Conservation (phyloP, 106 monocot species). For the Posidonia australis region DNA sequence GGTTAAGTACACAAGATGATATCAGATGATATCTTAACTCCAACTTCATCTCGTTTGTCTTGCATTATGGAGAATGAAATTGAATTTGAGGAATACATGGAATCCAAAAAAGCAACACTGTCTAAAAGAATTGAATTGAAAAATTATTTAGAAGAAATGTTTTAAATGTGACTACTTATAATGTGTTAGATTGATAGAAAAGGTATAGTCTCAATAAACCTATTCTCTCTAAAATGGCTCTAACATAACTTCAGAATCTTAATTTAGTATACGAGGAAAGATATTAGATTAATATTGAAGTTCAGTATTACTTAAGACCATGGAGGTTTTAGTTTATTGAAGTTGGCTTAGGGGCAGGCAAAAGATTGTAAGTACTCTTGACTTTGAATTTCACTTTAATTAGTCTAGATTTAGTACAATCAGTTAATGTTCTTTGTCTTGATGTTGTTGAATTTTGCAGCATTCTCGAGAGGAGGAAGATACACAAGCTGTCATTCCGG, state of each 20-base stretch:
- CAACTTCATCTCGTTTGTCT: no score
- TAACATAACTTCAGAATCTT: not conserved
- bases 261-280: not conserved
- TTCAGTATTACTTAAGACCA: not conserved
- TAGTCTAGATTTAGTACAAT: no score
- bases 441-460: no score
- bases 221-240: not conserved
- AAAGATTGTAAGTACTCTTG: not conserved
- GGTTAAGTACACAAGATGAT: no score
- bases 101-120: no score
- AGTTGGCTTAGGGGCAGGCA: not conserved
- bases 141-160: not conserved
- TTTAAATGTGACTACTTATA: not conserved
- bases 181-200: slow-evolving; percentile 1
- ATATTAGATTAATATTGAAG: not conserved
- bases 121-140: not conserved
- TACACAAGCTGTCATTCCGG: no score
- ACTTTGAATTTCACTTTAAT: no score
- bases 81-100: not conserved
- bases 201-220: not conserved
- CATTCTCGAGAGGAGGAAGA: no score
- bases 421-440: no score
- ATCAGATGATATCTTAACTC: no score
- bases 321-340: not conserved
- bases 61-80: no score